phyloP scores from a whole-genome alignment of 768 basidiomycete genomes.

The Leccinum disarticulatum region DNA sequence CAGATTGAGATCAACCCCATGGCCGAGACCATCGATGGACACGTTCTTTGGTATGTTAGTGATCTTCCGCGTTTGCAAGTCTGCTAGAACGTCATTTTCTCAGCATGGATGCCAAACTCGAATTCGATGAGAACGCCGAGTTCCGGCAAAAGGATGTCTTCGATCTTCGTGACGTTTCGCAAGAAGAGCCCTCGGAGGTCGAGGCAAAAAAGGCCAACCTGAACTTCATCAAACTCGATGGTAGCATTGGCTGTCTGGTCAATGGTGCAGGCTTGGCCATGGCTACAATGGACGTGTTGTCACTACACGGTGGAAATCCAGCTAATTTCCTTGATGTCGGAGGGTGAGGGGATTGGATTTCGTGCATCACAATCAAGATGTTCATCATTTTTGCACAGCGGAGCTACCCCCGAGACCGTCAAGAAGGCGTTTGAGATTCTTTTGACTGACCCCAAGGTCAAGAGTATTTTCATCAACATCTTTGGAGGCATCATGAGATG shows the following conservation, averaged over 20 bases:
- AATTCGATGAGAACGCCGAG: slow-evolving; percentile 99
- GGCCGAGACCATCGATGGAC: slow-evolving; percentile 88
- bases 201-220: slow-evolving; percentile 95
- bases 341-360: slow-evolving; percentile 52
- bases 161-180: slow-evolving; percentile 83
- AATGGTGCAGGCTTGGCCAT: slow-evolving; percentile 99
- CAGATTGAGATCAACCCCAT: slow-evolving; percentile 99
- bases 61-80: not conserved
- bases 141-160: slow-evolving; percentile 95
- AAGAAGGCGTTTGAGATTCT: slow-evolving; percentile 99
- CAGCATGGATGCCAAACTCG: slow-evolving; percentile 99
- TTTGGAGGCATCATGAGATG: slow-evolving; percentile 99
- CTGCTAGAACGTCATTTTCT: slow-evolving; percentile 2
- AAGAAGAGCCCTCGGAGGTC: slow-evolving; percentile 97
- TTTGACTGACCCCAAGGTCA: slow-evolving; percentile 85
- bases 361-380: not conserved
- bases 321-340: slow-evolving; percentile 99
- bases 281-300: slow-evolving; percentile 99
- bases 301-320: slow-evolving; percentile 92
- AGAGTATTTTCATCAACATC: slow-evolving; percentile 99
- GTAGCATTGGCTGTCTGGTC: slow-evolving; percentile 94
- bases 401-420: slow-evolving; percentile 98
- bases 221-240: slow-evolving; percentile 99
- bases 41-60: slow-evolving; percentile 85
- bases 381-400: slow-evolving; percentile 45